Percentiles rank a stretch among this genome's conserved stretches.
These are phyloP conservation scores for Pontederia crassipes DNA, from an alignment of 176 grass and related monocot species.

Conservation along the genomic window DNA sequence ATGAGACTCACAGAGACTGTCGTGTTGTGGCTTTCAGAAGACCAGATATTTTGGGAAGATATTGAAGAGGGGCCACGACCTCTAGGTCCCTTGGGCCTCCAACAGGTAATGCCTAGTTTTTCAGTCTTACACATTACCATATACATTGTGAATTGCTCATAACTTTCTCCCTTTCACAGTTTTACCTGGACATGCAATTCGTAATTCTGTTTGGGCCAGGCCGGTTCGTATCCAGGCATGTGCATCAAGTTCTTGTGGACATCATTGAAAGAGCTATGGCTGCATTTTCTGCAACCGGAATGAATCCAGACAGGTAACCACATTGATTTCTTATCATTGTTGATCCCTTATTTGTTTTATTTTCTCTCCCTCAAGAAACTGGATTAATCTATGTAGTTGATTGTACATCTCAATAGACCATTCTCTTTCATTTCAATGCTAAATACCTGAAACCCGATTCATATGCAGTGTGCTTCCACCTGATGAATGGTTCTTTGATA, in stretches of 20 bases:
- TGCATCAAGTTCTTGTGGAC: slow-evolving; percentile 80
- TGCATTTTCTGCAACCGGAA: slow-evolving; percentile 81
- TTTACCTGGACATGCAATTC: slow-evolving; percentile 98
- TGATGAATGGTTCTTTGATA: slow-evolving; percentile 79
- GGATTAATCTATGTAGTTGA: not conserved
- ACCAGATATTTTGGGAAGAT: slow-evolving; percentile 89
- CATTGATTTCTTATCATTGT: slow-evolving; percentile 3
- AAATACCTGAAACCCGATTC: not conserved
- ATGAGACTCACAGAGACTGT: slow-evolving; percentile 86
- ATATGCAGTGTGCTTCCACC: slow-evolving; percentile 54
- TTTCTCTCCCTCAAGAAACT: not conserved
- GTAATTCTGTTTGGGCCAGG: slow-evolving; percentile 79
- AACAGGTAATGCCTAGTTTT: slow-evolving; percentile 36
- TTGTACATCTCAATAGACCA: no score
- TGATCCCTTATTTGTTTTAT: slow-evolving; percentile 8
- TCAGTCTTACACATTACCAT: no score
- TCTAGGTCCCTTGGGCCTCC: slow-evolving; percentile 68
- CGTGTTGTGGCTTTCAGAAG: slow-evolving; percentile 83
- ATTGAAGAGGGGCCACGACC: slow-evolving; percentile 60
- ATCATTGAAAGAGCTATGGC: slow-evolving; percentile 90
- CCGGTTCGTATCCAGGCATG: slow-evolving; percentile 75
- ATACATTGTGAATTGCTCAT: not conserved
- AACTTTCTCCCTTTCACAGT: slow-evolving; percentile 34
- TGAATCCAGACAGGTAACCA: slow-evolving; percentile 75
- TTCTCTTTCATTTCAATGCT: no score